These are phyloP conservation scores for Puccinia polysora DNA, from an alignment of 1,284 basidiomycete genomes.

Conservation along the genomic window DNA sequence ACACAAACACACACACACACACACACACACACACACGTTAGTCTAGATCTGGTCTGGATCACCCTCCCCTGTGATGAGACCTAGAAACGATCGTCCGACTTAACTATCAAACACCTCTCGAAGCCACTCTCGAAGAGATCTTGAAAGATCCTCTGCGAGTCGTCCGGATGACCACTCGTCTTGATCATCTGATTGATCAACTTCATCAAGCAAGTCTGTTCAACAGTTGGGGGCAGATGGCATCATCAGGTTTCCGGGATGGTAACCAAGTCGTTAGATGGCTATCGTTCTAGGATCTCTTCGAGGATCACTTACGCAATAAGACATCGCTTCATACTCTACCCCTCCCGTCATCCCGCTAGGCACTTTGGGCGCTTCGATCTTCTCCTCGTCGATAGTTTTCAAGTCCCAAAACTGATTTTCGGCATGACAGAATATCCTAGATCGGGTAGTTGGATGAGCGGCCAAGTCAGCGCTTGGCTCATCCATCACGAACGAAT, in stretches of 20 bases:
- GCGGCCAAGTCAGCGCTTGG: neutral
- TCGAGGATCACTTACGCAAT: conserved; percentile 65
- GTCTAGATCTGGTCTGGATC: conserved; percentile 47
- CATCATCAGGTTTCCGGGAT: neutral
- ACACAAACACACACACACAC: neutral
- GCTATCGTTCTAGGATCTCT: neutral
- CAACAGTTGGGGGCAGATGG: neutral
- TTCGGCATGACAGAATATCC: conserved; percentile 91
- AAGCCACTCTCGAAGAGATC: conserved; percentile 82
- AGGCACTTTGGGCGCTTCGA: conserved; percentile 86
- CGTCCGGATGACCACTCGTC: conserved; percentile 63
- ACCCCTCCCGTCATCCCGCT: conserved; percentile 98
- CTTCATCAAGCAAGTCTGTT: conserved; percentile 74
- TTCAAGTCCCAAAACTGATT: conserved; percentile 81
- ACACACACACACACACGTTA: conserved; percentile 48
- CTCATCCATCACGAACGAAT: neutral
- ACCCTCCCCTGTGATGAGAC: neutral
- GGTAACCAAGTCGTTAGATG: neutral
- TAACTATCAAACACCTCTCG: conserved; percentile 70
- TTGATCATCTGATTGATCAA: conserved; percentile 73
- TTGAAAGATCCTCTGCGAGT: conserved; percentile 68
- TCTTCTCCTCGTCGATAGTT: conserved; percentile 73
- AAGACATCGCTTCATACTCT: conserved; percentile 93
- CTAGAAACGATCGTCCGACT: conserved; percentile 49
- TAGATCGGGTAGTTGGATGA: conserved; percentile 33